Evolutionary conservation across 2,329 filamentous ascomycete species (phyloP), one percentile per base, ranked within the genome.

Genomic region (Scytalidium lignicola): DNA sequence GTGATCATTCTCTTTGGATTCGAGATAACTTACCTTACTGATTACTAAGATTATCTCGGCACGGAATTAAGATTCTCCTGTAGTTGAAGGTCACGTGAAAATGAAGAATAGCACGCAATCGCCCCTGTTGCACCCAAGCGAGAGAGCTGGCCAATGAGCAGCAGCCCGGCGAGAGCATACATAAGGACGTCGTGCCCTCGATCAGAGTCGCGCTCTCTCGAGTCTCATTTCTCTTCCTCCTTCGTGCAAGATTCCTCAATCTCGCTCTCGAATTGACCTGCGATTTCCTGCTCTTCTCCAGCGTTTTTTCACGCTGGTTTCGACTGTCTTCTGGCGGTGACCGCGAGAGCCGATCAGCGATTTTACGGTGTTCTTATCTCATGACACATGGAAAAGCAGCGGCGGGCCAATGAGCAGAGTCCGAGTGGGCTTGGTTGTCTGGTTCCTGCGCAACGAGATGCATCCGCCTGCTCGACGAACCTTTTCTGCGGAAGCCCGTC

Each of bases 31-130:
- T n/a, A n/a, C n/a, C n/a, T n/a, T n/a, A n/a, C n/a, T n/a, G n/a
- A n/a, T n/a, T n/a, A n/a, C n/a, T n/a, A n/a, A n/a, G n/a, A n/a
- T n/a, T n/a, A n/a, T n/a, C n/a, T n/a, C n/a, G n/a, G n/a, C n/a
- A n/a, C n/a, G n/a, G n/a, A n/a, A n/a, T n/a, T n/a, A n/a, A n/a
- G n/a, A n/a, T n/a, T n/a, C n/a, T n/a, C n/a, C n/a, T n/a, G n/a
- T n/a, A n/a, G n/a, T n/a, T n/a, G n/a, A n/a, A 37, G 32, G 32
- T 37, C 32, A 37, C 32, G 32, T 37, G 32, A 37, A 37, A 37
- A 37, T 5, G 32, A 4, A 4, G 32, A 40, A 40, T 52, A 47
- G 54, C 54, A 56, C 54, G 52, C 54, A 52, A 56, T 53, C 52
- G 52, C 54, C 54, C 54, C 47, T 51, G 51, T 40, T 47, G 15